These are phyloP conservation scores for Epipyxis sp. DNA, from an alignment of 108 stramenopile genomes.

Conservation along the genomic window DNA sequence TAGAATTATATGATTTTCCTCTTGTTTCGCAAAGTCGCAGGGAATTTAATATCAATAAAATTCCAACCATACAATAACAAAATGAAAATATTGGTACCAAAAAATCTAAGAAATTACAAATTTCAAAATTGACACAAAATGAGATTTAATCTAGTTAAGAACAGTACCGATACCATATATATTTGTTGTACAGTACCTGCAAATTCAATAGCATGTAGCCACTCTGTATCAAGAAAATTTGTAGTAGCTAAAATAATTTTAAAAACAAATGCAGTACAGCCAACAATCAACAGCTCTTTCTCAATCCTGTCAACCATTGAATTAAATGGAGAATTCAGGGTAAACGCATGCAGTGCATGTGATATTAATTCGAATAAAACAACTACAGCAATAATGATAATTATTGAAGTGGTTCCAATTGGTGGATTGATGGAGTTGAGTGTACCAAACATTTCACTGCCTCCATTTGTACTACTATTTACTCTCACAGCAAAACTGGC, in stretches of 20 bases:
- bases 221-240: background rate
- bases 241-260: background rate
- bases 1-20: background rate
- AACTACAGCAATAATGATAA: background rate
- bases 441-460: no score
- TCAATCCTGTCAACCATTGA: background rate
- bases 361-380: background rate
- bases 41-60: background rate
- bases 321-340: background rate
- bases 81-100: conserved; percentile 11
- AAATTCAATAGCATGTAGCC: background rate
- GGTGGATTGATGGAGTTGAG: no score
- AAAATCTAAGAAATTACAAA: conserved; percentile 1
- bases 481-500: no score
- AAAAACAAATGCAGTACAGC: background rate
- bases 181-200: no score
- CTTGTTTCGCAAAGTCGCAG: background rate
- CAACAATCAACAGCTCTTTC: background rate
- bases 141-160: no score
- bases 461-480: no score
- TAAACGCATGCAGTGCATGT: background rate
- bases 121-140: no score
- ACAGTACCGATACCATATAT: no score
- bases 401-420: no score
- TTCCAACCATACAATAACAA: background rate